Evolutionary conservation across 1,284 basidiomycete species (phyloP), one percentile per base, ranked within the genome.

Genomic region (Limonomyces culmigenus): DNA sequence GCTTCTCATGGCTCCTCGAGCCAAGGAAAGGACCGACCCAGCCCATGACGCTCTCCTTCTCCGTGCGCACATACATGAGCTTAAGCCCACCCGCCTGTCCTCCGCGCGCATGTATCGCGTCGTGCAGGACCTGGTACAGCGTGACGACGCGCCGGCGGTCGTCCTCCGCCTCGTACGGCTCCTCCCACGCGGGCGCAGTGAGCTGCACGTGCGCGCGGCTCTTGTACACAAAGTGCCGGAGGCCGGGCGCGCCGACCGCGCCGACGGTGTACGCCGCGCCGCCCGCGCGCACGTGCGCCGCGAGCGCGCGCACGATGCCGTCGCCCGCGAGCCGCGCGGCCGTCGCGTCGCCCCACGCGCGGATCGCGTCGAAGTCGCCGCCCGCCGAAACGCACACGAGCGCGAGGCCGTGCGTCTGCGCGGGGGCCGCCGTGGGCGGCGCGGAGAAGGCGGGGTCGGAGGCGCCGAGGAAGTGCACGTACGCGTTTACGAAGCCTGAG

Each of bases 191-290:
- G 0, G 92, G 88, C 43, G 68, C 62, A 0, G 89, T 95, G 21
- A 93, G 66, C 51, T 97, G 93, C 14, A 96, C 87, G 45, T 86
- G 72, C 13, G 72, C 60, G 14, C 87, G 69, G 14, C 84, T 87
- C 58, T 95, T 96, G 63, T 95, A 97, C 36, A 95, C 59, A 50
- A 97, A 98, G 55, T 98, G 93, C 19, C 85, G 70, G 18, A 98
- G 56, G 1, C 91, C 91, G 1, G 88, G 83, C 37, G 93, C 78
- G 3, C 74, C 74, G 1, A 97, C 58, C 31, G 81, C 77, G 3
- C 70, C 64, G 15, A 74, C 74, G 4, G 65, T 62, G 45, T 85
- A 84, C 34, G 72, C 63, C 2, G 68, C 70, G 32, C 61, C 50
- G n/a, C 67, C 65, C 14, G 61, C 55, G 3, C 50, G 45, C 34